Base-by-base conservation (phyloP, 257 asterid species). In the Solanum infundibuliforme region DNA sequence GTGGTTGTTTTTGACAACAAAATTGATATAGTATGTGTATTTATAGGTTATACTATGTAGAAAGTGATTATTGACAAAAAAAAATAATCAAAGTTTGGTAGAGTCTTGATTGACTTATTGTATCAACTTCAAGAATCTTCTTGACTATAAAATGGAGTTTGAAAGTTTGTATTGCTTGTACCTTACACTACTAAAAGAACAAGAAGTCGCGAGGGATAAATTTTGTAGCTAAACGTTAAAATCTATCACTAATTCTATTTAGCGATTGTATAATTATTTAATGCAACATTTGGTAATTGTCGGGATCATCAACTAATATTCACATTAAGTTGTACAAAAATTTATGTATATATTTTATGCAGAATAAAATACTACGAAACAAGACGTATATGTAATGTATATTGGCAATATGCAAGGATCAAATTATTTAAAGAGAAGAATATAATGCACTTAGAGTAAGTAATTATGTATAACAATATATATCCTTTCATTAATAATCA, bases 71-170 rank as follows among this genome's bases (percentile, higher is more conserved):
- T 81, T 83, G 18, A 38, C 41, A 88, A 75, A 75, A 74, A 75
- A 21, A 1, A 62, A 83, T 38, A 34, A 1, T 91, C 92, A 90
- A 87, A 89, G 94, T 90, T 93, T 89, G 95, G 94, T 93, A 85
- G 14, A 79, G 12, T 60, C 27, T 88, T 86, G 89, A 83, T 90
- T 90, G 91, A 91, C 91, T 86, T 87, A 79, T 85, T 71, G 48
- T 41, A 46, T 77, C 86, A 82, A 82, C 86, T 71, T 46, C 86
- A 79, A 85, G 92, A 90, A 87, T 91, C 91, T 89, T 86, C 62
- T 84, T 25, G 81, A 87, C 87, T 83, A 81, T 16, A 52, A 32
- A 21, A 52, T 35, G 79, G 72, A 55, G 65, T 77, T 74, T 66
- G 84, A 81, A 87, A 87, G 85, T 77, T 77, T 58, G 72, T 84